Evolutionary conservation across 192 early-diverging fungal species (phyloP), one percentile per base, ranked within the genome.

Genomic region (Phlyctochytrium bullatum): DNA sequence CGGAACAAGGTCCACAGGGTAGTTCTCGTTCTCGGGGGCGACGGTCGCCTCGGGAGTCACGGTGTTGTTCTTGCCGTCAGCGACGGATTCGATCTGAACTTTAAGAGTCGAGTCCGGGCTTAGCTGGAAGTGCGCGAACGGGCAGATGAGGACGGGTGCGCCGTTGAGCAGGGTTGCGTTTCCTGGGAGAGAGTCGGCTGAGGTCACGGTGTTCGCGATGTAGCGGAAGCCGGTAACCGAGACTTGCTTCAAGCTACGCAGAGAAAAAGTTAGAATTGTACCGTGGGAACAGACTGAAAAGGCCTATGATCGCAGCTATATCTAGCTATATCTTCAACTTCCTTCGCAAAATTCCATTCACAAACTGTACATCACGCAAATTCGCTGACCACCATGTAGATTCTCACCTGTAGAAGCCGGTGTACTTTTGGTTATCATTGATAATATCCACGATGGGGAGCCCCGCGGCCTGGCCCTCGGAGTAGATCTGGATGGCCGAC

Each of bases 391-490:
- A n/a, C n/a, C n/a, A n/a, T n/a, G n/a, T n/a, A 28, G 10, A 25
- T 57, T 25, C 27, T 57, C 27, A 28, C 54, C 54, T 47, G 54
- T 57, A 57, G 54, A 57, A 57, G 12, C 54, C 54, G 27, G 54
- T 57, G 54, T 57, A 57, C 6, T 6, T 28, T 10, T 10, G 10
- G 20, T 6, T 57, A 25, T 57, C 54, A 25, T 25, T 57, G 54
- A 28, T 28, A 25, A 28, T 25, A 28, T 57, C 54, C 20, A 57
- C 6, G 27, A 57, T 14, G 20, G 54, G 20, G 12, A 25, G 6
- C 4, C 54, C 54, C 12, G 12, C 25, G 54, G 27, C 14, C 10
- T 10, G 6, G 12, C 54, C 54, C 20, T 28, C 27, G 4, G 16
- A 10, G 6, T 25, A 6, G 54, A 57, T 28, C 20, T 57, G 27